These are phyloP conservation scores for Citrus maxima DNA, from an alignment of 345 rosid genomes.

Conservation along the genomic window DNA sequence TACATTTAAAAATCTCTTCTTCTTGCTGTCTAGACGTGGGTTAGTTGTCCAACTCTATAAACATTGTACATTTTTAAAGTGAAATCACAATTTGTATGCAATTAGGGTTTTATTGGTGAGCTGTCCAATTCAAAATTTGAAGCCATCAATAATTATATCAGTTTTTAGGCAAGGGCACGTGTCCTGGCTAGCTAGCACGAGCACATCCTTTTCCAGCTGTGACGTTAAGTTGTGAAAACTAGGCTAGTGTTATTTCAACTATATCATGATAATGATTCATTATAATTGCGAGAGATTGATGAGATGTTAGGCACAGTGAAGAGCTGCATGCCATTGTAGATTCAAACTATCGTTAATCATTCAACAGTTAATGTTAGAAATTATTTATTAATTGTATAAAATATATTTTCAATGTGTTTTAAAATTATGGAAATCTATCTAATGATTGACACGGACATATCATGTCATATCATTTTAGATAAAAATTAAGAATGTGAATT, in stretches of 20 bases:
- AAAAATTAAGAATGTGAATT: too few relatives aligned
- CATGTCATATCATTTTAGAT: too few relatives aligned
- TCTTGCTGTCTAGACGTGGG: background rate
- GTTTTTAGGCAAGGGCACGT: background rate
- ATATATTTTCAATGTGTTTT: too few relatives aligned
- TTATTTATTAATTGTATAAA: too few relatives aligned
- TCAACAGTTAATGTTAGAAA: too few relatives aligned
- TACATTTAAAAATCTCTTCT: background rate
- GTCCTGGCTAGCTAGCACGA: background rate
- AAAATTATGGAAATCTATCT: too few relatives aligned
- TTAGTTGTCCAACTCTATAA: background rate
- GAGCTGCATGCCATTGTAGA: too few relatives aligned
- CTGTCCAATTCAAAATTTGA: conserved; percentile 22
- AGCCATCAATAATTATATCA: conserved; percentile 3
- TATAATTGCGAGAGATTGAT: too few relatives aligned
- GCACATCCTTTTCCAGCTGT: conserved; percentile 17
- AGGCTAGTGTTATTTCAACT: background rate
- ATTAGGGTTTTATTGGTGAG: conserved; percentile 15
- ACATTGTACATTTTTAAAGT: background rate
- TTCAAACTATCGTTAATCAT: too few relatives aligned
- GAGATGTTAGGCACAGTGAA: too few relatives aligned
- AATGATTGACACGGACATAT: too few relatives aligned
- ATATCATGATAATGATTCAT: background rate
- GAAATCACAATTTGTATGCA: background rate
- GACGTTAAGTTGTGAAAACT: conserved; percentile 3